Percentiles rank a stretch among this genome's conserved stretches.
Evolutionary conservation across 352 stramenopile species (phyloP).

Genomic region (Pythium brachiatum): DNA sequence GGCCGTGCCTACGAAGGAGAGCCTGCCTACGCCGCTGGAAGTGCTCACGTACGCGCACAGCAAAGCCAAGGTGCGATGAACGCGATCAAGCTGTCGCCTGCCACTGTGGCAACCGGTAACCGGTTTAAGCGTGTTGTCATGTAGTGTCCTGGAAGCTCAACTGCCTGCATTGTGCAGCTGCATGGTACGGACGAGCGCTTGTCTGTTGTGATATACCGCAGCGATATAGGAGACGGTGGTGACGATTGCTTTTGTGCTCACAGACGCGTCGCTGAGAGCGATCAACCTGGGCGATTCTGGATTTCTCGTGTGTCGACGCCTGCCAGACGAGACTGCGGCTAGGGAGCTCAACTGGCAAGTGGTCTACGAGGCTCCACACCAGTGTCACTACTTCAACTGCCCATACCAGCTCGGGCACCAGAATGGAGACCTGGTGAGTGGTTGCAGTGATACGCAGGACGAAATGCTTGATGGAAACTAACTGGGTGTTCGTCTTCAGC

Average conservation of each 20-base stretch:
- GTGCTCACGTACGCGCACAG: conserved; percentile 68
- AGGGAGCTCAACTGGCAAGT: conserved; percentile 58
- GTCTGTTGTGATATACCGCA: neutral
- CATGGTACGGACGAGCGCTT: conserved; percentile 36
- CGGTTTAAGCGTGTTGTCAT: neutral
- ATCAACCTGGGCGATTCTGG: conserved; percentile 94
- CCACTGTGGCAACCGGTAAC: neutral
- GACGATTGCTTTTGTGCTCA: neutral
- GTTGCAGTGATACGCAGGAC: neutral
- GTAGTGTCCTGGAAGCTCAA: conserved; percentile 79
- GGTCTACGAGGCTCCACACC: conserved; percentile 87
- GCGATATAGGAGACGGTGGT: neutral
- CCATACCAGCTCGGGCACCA: conserved; percentile 91
- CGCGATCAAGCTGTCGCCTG: no score
- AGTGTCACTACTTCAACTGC: conserved; percentile 97
- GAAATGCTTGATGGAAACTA: neutral
- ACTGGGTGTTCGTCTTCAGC: conserved; percentile 35
- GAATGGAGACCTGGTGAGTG: conserved; percentile 84
- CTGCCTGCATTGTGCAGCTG: conserved; percentile 80
- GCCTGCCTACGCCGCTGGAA: conserved; percentile 53
- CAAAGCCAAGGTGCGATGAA: conserved; percentile 43
- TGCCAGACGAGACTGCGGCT: conserved; percentile 37
- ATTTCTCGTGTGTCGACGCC: conserved; percentile 87
- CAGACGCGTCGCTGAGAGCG: conserved; percentile 62
- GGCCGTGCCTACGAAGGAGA: conserved; percentile 17